Base-by-base conservation (phyloP, 768 basidiomycete species). In the Mycena capillaripes region DNA sequence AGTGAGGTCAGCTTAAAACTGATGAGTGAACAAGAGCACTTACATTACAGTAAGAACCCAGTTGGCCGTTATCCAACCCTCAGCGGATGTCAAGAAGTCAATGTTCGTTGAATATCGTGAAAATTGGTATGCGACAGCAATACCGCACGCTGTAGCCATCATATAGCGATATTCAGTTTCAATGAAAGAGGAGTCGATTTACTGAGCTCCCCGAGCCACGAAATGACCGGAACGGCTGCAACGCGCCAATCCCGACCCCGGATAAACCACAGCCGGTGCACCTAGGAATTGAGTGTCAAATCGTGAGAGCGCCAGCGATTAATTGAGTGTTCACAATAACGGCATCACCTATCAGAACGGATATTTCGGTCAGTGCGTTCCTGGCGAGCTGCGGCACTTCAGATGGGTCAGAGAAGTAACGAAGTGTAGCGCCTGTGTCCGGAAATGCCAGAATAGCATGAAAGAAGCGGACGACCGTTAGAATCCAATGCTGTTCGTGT, bases 241-340 rank as follows among this genome's bases (percentile, higher is more conserved):
- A 68, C 46, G 29, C 36, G 21, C 0, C 40, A 23, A 32, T 52
- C 50, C 7, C 66, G 66, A 46, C 60, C 34, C 66, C 66, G 34
- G 17, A 68, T 59, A 17, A 68, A 36, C 66, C 66, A 68, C 48
- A 68, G 66, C 25, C 66, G 66, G 46, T 68, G 66, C 17, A 68
- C 53, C 66, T 68, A 46, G 46, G 25, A 12, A 11, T 56, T 32
- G n/a, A 56, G 19, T 16, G 29, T 36, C 64, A 42, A 55, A 29
- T 34, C 44, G 23, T 19, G 36, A 29, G 50, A 52, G 32, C 40
- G 32, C 16, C 62, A 29, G 36, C 7, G n/a, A n/a, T n/a, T n/a
- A 36, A 36, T 12, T 53, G 50, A 23, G 46, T 23, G 48, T 44
- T 46, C 48, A 68, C 66, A 46, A 68, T 60, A 59, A 68, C 42